A percentile compares a stretch with the other conserved stretches of the same genome.
Evolutionary conservation across 176 grass and related monocot species (phyloP).

Genomic region (Paspalum vaginatum): DNA sequence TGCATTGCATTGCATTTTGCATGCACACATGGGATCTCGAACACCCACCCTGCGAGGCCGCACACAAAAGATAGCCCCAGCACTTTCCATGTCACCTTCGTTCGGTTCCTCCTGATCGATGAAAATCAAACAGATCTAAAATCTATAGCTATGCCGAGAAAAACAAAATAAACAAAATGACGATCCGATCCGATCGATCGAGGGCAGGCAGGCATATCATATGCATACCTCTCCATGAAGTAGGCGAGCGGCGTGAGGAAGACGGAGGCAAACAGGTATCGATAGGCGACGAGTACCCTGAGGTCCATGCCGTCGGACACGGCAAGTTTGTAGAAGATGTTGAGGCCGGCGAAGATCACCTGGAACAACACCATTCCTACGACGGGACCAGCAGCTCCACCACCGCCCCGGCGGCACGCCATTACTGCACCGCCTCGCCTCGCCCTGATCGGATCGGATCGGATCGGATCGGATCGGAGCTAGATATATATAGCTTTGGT

Average conservation of each 20-base stretch:
- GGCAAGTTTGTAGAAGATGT: slow-evolving; percentile 88
- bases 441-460: too few species aligned
- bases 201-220: too few species aligned
- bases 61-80: slow-evolving; percentile 56
- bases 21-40: too few species aligned
- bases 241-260: slow-evolving; percentile 67
- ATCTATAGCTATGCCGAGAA: too few species aligned
- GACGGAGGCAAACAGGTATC: slow-evolving; percentile 73
- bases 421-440: too few species aligned
- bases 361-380: slow-evolving; percentile 77
- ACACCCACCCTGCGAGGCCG: slow-evolving; percentile 79
- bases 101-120: slow-evolving; percentile 70
- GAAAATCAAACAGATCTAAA: too few species aligned
- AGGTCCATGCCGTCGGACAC: slow-evolving; percentile 91
- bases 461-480: too few species aligned
- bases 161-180: too few species aligned
- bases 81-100: slow-evolving; percentile 69
- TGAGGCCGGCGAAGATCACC: slow-evolving; percentile 64
- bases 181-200: too few species aligned
- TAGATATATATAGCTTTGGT: too few species aligned
- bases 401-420: too few species aligned
- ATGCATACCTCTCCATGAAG: slow-evolving; percentile 79
- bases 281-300: slow-evolving; percentile 62
- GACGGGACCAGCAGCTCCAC: slow-evolving; percentile 4
- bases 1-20: too few species aligned